Base-by-base conservation (phyloP, 202 grass and related monocot genomes). In the Digitaria exilis region DNA sequence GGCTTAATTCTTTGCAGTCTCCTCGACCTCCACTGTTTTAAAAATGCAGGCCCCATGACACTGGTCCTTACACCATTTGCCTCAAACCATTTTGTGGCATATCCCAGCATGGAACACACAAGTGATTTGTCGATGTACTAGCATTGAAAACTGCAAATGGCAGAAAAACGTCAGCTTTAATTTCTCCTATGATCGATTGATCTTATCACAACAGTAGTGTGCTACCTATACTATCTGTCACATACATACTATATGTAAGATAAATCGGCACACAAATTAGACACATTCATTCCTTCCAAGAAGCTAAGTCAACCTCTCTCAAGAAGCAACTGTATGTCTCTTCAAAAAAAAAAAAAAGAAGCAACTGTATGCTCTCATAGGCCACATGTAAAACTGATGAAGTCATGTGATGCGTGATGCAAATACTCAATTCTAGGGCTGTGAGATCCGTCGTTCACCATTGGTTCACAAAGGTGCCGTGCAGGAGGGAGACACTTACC, bases 161-260 rank as follows among this genome's bases (percentile, higher is more conserved):
- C 41, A 29, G 22, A 45, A 13, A 25, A 25, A 12, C 3, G 11
- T 0, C 56, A 28, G 24, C n/a, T 15, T 14, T 26, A 42, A 68
- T 16, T 48, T 70, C 7, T 10, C 18, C 13, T 39, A 0, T 7
- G 37, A 39, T 34, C 2, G 32, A 34, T 39, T 7, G 32, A 42
- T 76, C 73, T 76, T 59, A 76, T 76, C 73, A 41, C 32, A 58
- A 58, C 35, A 43, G 41, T 65, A 32, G 11, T 66, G 9, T 37
- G 18, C 62, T 37, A n/a, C 6, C 16, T 19, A 50, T 50, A 50
- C 16, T 19, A 50, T 50, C 48, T 50, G 6, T 50, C 48, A 18
- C 18, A 18, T n/a, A n/a, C n/a, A n/a, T 39, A 39, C 35, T 37
- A 39, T 39, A 39, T 39, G 37, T 39, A 39, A 39, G 37, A 39